Conservation (phyloP, 768 basidiomycete species). For the Agaricus blazei region DNA sequence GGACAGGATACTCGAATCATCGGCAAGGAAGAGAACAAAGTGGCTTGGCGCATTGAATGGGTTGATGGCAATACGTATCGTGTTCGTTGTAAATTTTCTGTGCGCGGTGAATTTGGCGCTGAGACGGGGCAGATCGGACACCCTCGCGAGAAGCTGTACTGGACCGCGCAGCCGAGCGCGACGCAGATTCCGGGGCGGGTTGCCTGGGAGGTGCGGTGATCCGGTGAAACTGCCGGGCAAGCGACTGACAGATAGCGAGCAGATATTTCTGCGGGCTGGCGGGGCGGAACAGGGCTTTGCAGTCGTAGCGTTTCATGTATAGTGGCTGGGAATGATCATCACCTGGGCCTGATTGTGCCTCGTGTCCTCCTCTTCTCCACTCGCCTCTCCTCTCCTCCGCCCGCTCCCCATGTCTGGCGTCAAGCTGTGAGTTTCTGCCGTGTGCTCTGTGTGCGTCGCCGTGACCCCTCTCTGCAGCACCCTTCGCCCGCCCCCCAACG, state of each 20-base stretch:
- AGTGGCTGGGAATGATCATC: slow-evolving; percentile 3
- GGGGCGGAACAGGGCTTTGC: neutral
- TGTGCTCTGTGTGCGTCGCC: slow-evolving; percentile 5
- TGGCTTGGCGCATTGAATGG: neutral
- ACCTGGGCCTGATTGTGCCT: neutral
- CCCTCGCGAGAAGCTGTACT: neutral
- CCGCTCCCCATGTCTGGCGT: slow-evolving; percentile 27
- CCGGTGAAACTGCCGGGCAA: neutral
- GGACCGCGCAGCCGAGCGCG: neutral
- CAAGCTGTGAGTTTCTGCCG: slow-evolving; percentile 23
- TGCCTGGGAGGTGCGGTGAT: neutral
- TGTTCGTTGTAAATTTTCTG: neutral
- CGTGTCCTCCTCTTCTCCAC: neutral
- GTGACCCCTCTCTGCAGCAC: slow-evolving; percentile 41
- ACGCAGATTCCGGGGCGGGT: neutral
- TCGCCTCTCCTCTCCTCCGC: neutral
- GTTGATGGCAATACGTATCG: neutral
- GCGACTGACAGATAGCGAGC: neutral
- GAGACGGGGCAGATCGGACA: neutral
- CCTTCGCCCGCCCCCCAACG: slow-evolving; percentile 82
- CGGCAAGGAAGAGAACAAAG: neutral
- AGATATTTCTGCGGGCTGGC: neutral
- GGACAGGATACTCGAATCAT: neutral
- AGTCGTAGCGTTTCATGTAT: neutral
- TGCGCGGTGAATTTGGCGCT: neutral